Evolutionary conservation across 208 protist genomes (phyloP), one percentile per base, ranked within the genome.

Genomic region (Trypanosoma avium): DNA sequence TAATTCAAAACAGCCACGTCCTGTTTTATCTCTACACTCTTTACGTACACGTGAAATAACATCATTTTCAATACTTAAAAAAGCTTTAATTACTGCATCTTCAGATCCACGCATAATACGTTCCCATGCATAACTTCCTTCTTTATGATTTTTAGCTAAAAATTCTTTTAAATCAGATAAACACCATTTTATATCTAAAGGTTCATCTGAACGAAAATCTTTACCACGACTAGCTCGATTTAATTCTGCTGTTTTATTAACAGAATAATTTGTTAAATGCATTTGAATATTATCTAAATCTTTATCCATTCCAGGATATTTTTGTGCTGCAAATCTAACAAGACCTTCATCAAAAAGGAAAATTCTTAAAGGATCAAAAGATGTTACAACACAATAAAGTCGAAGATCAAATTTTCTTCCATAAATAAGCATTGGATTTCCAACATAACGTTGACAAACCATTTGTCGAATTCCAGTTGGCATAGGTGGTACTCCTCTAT

Each of bases 231-330:
- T 93, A 35, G 69, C 83, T 9, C 63, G 43, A 33, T 83, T 74
- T 53, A 93, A 72, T 58, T 90, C 82, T 40, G 85, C 85, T 15
- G 86, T 92, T 62, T 99, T 99, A 80, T 98, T 98, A 29, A 99
- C 86, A 17, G 96, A 92, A 71, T 98, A 98, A 82, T 99, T 99
- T 35, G 97, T 99, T 33, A 99, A 81, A 63, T 99, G 97, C 63
- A 93, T 90, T 49, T 93, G 95, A 58, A 88, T 81, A 79, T 92
- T 94, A 15, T 86, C 82, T 43, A 97, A 61, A 67, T 89, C 82
- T 54, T 84, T 76, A 29, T 79, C 75, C 5, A 87, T 81, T 49
- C 87, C 88, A 1, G 77, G 65, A 77, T 98, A 98, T 60, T 89
- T 82, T 61, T 97, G 79, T 7, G 97, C 96, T 30, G 92, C 92